Evolutionary conservation across 768 basidiomycete species (phyloP), one percentile per base, ranked within the genome.

Genomic region (Roridomyces roridus): DNA sequence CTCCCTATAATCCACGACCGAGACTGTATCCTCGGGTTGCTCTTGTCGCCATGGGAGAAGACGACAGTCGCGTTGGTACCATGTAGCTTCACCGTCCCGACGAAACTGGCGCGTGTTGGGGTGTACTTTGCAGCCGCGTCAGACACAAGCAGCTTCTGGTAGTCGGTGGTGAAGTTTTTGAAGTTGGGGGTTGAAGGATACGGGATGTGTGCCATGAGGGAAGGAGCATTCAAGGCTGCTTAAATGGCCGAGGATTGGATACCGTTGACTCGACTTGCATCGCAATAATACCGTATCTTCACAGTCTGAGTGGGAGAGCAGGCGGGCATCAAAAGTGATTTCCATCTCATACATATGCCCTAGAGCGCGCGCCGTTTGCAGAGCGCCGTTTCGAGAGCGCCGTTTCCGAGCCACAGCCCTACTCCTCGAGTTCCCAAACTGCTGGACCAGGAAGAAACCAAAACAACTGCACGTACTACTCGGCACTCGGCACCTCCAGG

Each of bases 51-150:
- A 25, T 65, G 34, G 2, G 25, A 28, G 24, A 62, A 64, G 45
- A 66, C 63, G 10, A 64, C 25, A 14, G 56, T 62, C 12, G 60
- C 62, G 46, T 66, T 66, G 21, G 63, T 62, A 1, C 63, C 65
- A 34, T 67, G 65, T 9, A 67, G 45, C 45, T 67, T 67, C 18
- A 67, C 57, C 5, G 58, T 59, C 7, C 65, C 63, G 14, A 65
- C 26, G 51, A 67, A 67, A 0, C 60, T 62, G 4, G 59, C 65
- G 23, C 40, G 41, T 7, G 49, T 54, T 11, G 62, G 65, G 4
- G 53, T 55, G 37, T 44, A 55, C 29, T 44, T 51, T 39, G 17
- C n/a, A 29, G 45, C 29, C 8, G 46, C 15, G 29, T 25, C 36
- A 34, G 39, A 47, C 28, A 24, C 55, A 54, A 26, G 55, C 51